Percentiles rank a stretch among this genome's conserved stretches.
Conservation (phyloP, 768 basidiomycete species). For the Lactifluus piperatus region DNA sequence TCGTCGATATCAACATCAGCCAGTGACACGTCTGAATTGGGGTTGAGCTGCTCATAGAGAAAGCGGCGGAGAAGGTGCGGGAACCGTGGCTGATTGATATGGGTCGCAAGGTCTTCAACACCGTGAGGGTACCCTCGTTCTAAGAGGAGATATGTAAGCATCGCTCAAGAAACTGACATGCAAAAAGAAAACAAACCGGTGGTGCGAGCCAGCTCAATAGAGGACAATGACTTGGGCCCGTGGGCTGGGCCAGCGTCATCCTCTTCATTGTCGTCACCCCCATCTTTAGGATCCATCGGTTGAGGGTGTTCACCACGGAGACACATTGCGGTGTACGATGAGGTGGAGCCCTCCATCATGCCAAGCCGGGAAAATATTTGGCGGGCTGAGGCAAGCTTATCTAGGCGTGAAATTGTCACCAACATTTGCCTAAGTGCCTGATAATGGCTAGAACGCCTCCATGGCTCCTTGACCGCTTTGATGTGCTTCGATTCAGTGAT, state of each 20-base stretch:
- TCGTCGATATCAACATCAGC: too few relatives aligned
- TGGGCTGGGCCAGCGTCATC: background rate
- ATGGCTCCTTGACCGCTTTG: too few relatives aligned
- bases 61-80: too few relatives aligned
- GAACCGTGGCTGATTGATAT: too few relatives aligned
- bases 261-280: background rate
- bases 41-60: too few relatives aligned
- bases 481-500: too few relatives aligned
- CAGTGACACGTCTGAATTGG: background rate
- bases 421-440: conserved; percentile 21
- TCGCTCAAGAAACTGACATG: too few relatives aligned
- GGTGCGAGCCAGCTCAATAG: too few relatives aligned
- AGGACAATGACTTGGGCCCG: background rate
- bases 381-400: background rate
- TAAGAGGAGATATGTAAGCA: too few relatives aligned
- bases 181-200: background rate
- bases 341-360: too few relatives aligned
- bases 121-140: too few relatives aligned
- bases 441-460: conserved; percentile 18
- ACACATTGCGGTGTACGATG: background rate
- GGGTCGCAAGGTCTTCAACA: too few relatives aligned
- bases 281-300: background rate
- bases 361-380: background rate
- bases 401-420: conserved; percentile 3
- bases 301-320: background rate